phyloP scores from a whole-genome alignment of 2,329 filamentous ascomycete species.

The Claviceps africana region DNA sequence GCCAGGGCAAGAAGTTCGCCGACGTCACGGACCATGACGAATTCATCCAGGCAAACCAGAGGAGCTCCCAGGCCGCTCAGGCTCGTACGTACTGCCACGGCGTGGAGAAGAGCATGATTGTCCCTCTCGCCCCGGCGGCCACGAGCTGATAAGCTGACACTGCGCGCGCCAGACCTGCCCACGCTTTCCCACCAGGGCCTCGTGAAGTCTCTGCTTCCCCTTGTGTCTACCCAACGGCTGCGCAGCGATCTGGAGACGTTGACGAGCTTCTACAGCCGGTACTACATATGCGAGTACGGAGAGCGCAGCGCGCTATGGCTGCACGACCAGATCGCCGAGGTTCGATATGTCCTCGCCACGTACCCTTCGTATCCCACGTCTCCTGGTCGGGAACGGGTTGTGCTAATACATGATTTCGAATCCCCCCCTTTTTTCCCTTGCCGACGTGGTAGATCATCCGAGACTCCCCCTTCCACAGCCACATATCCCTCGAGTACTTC shows the following conservation, averaged over 20 bases:
- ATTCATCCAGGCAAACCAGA: conserved; percentile 20
- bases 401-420: no score
- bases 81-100: conserved; percentile 4
- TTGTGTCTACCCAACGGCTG: conserved; percentile 52
- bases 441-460: conserved; percentile 21
- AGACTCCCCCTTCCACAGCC: conserved; percentile 20
- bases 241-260: conserved; percentile 46
- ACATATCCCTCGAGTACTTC: conserved; percentile 27
- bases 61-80: conserved; percentile 10
- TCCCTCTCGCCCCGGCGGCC: no score
- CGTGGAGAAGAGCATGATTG: no score
- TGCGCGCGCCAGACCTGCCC: conserved; percentile 16
- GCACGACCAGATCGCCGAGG: conserved; percentile 20
- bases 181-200: conserved; percentile 34
- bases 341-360: conserved; percentile 3
- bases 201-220: conserved; percentile 40
- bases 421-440: no score
- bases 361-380: no score
- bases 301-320: conserved; percentile 21
- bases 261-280: conserved; percentile 46
- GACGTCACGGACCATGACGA: conserved; percentile 54
- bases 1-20: conserved; percentile 56
- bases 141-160: no score
- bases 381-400: no score
- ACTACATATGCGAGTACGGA: conserved; percentile 28